Percentiles rank a stretch among this genome's conserved stretches.
Conservation (phyloP, 2,329 filamentous ascomycete species). For the Epichloe coenophiala region DNA sequence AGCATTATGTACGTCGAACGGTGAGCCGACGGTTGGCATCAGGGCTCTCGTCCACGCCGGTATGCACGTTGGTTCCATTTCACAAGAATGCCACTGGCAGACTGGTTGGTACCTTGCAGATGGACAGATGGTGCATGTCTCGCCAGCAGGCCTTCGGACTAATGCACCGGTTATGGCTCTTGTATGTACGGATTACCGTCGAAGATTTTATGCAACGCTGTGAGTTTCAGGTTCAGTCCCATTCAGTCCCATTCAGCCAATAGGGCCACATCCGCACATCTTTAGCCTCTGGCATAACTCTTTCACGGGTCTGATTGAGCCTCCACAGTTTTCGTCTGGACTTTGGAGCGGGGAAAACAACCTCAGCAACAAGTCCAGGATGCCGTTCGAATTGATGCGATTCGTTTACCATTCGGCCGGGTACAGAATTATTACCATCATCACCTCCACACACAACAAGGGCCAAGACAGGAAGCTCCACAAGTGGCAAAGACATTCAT, state of each 20-base stretch:
- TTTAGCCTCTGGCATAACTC: conserved; percentile 1
- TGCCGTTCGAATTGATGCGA: neutral
- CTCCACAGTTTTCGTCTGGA: neutral
- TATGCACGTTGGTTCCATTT: too few species aligned
- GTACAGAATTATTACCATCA: neutral
- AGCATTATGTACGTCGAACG: too few species aligned
- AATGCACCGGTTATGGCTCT: too few species aligned
- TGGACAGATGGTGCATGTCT: too few species aligned
- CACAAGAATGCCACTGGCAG: too few species aligned
- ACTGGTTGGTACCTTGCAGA: too few species aligned
- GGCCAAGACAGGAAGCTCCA: neutral
- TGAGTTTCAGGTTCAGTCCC: conserved; percentile 19
- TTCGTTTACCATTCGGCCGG: conserved; percentile 1
- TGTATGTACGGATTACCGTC: neutral
- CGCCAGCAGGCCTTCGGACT: too few species aligned
- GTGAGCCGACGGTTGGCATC: too few species aligned
- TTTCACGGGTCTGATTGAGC: neutral
- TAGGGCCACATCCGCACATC: conserved; percentile 14
- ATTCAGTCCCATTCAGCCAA: conserved; percentile 13
- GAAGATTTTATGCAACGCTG: conserved; percentile 21
- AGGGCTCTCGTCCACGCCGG: too few species aligned
- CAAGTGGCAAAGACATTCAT: neutral
- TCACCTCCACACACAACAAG: neutral
- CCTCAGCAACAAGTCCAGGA: neutral
- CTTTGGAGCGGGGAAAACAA: neutral